Conservation (phyloP, 371 early-diverging fungal species). For the Mucor saturninus region DNA sequence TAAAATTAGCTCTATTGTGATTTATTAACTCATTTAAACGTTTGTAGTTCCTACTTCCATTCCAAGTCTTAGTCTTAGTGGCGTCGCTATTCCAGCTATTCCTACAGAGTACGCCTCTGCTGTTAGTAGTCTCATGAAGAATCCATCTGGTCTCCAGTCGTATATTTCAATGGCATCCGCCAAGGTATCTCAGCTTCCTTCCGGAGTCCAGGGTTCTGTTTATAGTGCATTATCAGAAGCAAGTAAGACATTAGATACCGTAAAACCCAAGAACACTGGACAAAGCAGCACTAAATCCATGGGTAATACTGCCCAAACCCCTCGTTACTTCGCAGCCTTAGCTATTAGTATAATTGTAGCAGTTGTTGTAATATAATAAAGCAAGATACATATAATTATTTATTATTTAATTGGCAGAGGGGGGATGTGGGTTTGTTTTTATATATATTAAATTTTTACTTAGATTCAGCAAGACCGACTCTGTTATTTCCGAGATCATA, state of each 20-base stretch:
- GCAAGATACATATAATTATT: neutral
- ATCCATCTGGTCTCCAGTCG: slow-evolving; percentile 14
- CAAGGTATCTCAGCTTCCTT: slow-evolving; percentile 14
- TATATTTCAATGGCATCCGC: slow-evolving; percentile 17
- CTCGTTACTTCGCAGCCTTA: neutral
- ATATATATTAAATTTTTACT: slow-evolving; percentile 11
- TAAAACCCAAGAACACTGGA: neutral
- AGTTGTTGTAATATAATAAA: neutral
- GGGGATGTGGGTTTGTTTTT: too few species aligned
- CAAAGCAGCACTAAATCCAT: neutral
- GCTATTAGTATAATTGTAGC: neutral
- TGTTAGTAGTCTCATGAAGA: slow-evolving; percentile 12
- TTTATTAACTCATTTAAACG: too few species aligned
- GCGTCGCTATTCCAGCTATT: neutral
- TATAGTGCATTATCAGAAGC: slow-evolving; percentile 17
- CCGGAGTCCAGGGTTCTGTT: slow-evolving; percentile 19
- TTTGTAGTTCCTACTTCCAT: slow-evolving; percentile 3
- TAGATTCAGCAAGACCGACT: slow-evolving; percentile 74
- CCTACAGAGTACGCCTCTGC: slow-evolving; percentile 6
- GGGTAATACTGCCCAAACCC: neutral
- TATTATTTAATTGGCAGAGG: neutral
- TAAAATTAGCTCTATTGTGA: too few species aligned
- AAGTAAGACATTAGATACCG: slow-evolving; percentile 10
- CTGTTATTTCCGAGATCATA: slow-evolving; percentile 88
- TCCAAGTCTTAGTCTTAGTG: neutral